Base-by-base conservation (phyloP, 306 rosid genomes). In the Sicyos baderoa region DNA sequence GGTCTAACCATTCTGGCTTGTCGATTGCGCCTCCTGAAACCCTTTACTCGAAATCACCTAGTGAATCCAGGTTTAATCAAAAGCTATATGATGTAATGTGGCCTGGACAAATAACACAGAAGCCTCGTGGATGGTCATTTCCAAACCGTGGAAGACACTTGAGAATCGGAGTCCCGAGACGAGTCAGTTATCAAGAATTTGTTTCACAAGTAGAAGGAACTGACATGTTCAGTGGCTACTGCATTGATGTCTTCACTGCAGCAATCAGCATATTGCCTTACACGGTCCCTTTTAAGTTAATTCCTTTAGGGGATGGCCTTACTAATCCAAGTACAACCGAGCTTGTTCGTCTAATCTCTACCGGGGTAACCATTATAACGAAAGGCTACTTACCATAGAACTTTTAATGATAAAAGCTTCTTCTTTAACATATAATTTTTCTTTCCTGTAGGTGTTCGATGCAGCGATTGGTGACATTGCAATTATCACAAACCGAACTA, bases 111-210 rank as follows among this genome's bases (percentile, higher is more conserved):
- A 76, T 84, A 4, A 51, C 42, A 4, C 79, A 82, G 64, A 83
- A 37, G 76, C 99, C 99, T 72, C 97, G 97, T 17, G 99, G 99
- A 29, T 94, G 99, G 99, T 89, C 84, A 53, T 94, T 94, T 74
- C 97, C 99, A 1, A 86, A 80, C 87, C 84, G 66, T 59, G 99
- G 97, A 79, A 85, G 89, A 76, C 83, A 80, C 4, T 84, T 94
- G 81, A 86, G 23, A 48, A 88, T 94, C 44, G 99, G 90, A 74
- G 95, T 94, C 27, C 96, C 97, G 0, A 84, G 9, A 27, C 70
- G 84, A 67, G 82, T 83, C 74, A 77, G 87, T 78, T 94, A 79
- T 79, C 86, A 8, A 0, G 89, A 94, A 62, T 86, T 90, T 74
- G 83, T 79, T 51, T 79, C 87, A 2, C 80, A 79, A 53, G 54